Conservation (phyloP, 1,284 basidiomycete species). For the Prillingera fragicola region DNA sequence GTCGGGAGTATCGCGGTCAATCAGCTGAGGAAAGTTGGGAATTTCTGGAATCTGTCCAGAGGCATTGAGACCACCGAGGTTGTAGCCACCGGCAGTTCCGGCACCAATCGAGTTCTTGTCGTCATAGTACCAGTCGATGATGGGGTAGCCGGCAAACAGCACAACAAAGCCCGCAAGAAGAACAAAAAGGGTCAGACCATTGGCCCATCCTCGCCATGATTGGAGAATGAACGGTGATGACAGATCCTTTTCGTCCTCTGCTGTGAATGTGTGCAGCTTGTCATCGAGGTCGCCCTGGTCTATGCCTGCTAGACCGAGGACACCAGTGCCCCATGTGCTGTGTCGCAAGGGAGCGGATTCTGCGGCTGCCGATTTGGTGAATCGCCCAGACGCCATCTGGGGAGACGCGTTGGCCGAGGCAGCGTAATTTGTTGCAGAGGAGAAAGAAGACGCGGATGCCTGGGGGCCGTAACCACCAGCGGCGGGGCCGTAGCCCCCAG, state of each 20-base stretch:
- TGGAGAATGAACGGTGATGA: constrained; percentile 48
- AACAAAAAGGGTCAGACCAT: constrained; percentile 54
- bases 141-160: constrained; percentile 74
- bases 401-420: constrained; percentile 1
- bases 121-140: constrained; percentile 56
- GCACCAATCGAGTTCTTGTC: constrained; percentile 28
- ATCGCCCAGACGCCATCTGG: no score
- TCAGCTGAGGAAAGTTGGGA: constrained; percentile 55
- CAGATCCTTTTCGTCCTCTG: constrained; percentile 28
- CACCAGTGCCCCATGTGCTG: background rate
- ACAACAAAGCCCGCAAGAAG: constrained; percentile 50
- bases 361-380: no score
- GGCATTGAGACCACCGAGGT: constrained; percentile 69
- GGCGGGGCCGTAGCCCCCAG: background rate
- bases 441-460: constrained; percentile 1
- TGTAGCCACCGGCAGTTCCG: constrained; percentile 50
- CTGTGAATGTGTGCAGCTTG: constrained; percentile 55
- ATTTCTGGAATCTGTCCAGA: constrained; percentile 60
- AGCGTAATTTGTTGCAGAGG: constrained; percentile 8
- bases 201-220: constrained; percentile 46
- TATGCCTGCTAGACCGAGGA: constrained; percentile 3
- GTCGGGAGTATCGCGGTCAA: constrained; percentile 64
- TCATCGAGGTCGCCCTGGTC: constrained; percentile 51
- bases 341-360: no score
- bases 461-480: constrained; percentile 3